Base-by-base conservation (phyloP, 495 filamentous ascomycete genomes). In the Talaromyces stipitatus region DNA sequence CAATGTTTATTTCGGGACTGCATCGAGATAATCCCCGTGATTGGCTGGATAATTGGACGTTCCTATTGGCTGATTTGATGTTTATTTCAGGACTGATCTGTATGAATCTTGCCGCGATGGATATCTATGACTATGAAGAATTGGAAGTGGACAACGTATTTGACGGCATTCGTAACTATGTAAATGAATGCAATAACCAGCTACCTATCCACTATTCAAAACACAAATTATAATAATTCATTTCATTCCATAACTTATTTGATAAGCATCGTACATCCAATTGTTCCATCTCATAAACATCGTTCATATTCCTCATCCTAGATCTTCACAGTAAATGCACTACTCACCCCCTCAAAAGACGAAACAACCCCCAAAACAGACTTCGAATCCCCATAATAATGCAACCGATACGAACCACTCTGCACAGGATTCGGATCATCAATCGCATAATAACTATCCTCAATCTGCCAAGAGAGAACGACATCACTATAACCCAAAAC, bases 301-400 rank as follows among this genome's bases (percentile, higher is more conserved):
- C 48, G 11, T 16, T 47, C 47, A 24, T 47, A 47, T 26, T 8
- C 43, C 43, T 11, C 24, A 1, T 7, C 23, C 22, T 57, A 54
- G 8, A 57, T 46, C 16, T 53, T 38, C 23, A 88, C 73, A 12
- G 60, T 80, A 72, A 97, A 95, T 57, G 66, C 69, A 29, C 78
- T 74, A 66, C 88, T 90, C 12, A 79, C 75, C 0, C 92, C 91
- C 66, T 92, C 85, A 76, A 97, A 96, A 50, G 77, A 63, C 38
- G 75, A 79, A 46, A 96, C 82, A 18, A 63, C 69, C n/a, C 91
- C 92, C 9, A 72, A 66, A 23, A 85, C 61, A 55, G 75, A 73
- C 78, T 91, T 97, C 23, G 83, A 79, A 70, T 95, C 89, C 0
- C 92, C 92, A 73, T 83, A 94, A 64, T 97, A 97, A 72, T 79